phyloP scores from a whole-genome alignment of 2,329 filamentous ascomycete genomes.

The Beauveria rudraprayagi region DNA sequence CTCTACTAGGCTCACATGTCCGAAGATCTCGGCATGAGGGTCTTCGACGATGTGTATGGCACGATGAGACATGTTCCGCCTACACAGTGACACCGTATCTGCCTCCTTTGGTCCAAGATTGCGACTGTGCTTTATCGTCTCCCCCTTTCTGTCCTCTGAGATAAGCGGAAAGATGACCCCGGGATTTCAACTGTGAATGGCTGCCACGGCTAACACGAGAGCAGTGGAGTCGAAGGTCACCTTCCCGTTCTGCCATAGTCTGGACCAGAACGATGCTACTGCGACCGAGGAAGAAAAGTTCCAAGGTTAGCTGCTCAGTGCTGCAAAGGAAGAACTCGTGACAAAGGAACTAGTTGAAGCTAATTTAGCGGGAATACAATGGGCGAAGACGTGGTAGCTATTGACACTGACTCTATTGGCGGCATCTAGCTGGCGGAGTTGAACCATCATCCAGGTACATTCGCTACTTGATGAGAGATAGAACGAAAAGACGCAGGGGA shows the following conservation, averaged over 20 bases:
- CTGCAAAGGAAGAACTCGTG: not conserved
- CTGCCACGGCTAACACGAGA: not conserved
- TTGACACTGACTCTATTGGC: not conserved
- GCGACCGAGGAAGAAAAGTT: not conserved
- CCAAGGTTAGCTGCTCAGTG: not conserved
- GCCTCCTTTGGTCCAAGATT: not conserved
- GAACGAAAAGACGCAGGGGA: too few species aligned
- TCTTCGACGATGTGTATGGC: not conserved
- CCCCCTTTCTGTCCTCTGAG: not conserved
- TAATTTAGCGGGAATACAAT: not conserved
- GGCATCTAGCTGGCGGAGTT: not conserved
- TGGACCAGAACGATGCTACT: not conserved
- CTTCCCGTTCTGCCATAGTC: not conserved
- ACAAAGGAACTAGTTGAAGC: not conserved
- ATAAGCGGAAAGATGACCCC: not conserved
- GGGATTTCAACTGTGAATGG: not conserved
- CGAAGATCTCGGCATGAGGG: not conserved
- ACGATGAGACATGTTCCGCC: not conserved
- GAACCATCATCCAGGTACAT: not conserved
- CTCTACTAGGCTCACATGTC: not conserved
- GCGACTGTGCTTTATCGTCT: not conserved
- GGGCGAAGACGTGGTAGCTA: not conserved
- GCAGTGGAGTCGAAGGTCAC: not conserved
- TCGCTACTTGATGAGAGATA: not conserved
- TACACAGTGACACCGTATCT: not conserved